These are phyloP conservation scores for Monilinia vaccinii-corymbosi DNA, from an alignment of 2,329 filamentous ascomycete genomes.

Conservation along the genomic window DNA sequence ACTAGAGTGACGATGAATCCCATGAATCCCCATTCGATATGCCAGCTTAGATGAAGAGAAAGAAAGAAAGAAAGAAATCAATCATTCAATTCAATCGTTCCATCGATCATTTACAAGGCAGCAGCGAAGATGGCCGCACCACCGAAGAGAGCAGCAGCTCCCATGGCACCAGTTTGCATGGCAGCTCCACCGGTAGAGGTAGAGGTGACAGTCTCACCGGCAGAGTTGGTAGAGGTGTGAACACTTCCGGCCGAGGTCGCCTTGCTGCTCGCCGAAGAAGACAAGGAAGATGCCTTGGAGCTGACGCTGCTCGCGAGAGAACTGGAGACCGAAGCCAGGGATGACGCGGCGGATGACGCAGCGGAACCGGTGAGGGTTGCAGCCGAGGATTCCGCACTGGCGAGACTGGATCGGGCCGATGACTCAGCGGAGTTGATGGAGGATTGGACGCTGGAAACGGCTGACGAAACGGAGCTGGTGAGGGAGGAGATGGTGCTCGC, in stretches of 20 bases:
- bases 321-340: conserved; percentile 6
- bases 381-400: not conserved
- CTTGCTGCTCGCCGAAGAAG: conserved; percentile 6
- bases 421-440: not conserved
- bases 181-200: conserved; percentile 16
- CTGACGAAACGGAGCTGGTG: not conserved
- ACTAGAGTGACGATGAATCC: not conserved
- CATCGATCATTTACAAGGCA: conserved; percentile 18
- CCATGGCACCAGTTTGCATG: conserved; percentile 23
- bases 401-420: not conserved
- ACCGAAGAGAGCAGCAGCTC: conserved; percentile 24
- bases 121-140: conserved; percentile 23
- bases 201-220: not conserved
- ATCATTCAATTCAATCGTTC: no score
- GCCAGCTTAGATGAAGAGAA: not conserved
- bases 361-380: conserved; percentile 1
- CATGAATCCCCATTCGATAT: not conserved
- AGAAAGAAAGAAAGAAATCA: not conserved
- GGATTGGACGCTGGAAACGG: not conserved
- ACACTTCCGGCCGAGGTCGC: not conserved
- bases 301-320: conserved; percentile 8
- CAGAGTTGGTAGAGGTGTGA: not conserved
- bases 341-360: conserved; percentile 10
- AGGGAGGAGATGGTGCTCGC: conserved; percentile 4
- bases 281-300: conserved; percentile 7